Conservation (phyloP, 768 basidiomycete genomes). For the Boletus eberwhitei region DNA sequence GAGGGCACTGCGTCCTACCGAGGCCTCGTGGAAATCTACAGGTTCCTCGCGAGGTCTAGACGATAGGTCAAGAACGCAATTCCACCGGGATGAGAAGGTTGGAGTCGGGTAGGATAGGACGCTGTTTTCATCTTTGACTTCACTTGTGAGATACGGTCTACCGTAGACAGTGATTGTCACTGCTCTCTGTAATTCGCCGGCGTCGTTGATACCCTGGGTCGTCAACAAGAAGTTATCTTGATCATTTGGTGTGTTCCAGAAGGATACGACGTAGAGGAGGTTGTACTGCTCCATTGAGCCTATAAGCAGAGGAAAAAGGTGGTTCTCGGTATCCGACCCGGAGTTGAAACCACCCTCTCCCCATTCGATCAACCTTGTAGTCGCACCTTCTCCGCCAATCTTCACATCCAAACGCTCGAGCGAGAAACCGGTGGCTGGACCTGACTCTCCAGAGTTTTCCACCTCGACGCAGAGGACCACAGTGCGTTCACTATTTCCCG, state of each 20-base stretch:
- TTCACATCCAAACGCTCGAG: constrained; percentile 74
- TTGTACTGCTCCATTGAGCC: constrained; percentile 79
- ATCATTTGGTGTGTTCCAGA: constrained; percentile 63
- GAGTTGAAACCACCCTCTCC: constrained; percentile 34
- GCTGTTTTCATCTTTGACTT: constrained; percentile 16
- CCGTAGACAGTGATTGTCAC: constrained; percentile 81
- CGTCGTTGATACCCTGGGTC: constrained; percentile 30
- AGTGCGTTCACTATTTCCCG: constrained; percentile 77
- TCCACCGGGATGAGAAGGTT: constrained; percentile 85
- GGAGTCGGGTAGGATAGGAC: constrained; percentile 56
- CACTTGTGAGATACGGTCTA: constrained; percentile 51
- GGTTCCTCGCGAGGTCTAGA: constrained; percentile 28
- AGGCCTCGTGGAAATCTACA: constrained; percentile 12
- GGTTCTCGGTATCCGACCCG: constrained; percentile 32
- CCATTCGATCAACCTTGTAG: constrained; percentile 48
- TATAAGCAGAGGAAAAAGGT: constrained; percentile 70
- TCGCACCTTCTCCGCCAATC: constrained; percentile 68
- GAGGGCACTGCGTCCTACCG: constrained; percentile 40
- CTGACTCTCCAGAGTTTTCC: constrained; percentile 73
- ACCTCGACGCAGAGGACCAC: constrained; percentile 90
- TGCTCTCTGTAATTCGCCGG: constrained; percentile 60
- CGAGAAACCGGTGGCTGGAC: constrained; percentile 59
- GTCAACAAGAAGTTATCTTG: constrained; percentile 37
- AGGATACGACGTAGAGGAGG: constrained; percentile 84
- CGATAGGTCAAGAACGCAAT: constrained; percentile 80